A percentile compares a stretch with the other conserved stretches of the same genome.
Conservation (phyloP, 306 rosid genomes). For the barrel medic (Medicago truncatula) region MtrunA17r5.0-ANR NC_053049.1:6581001-6581500, state of each 20-base stretch:
- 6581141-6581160: background rate
- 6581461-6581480: constrained; percentile 22
- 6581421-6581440: constrained; percentile 92
- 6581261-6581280: constrained; percentile 82
- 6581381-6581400: constrained; percentile 78
- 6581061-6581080: constrained; percentile 9
- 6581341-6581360: constrained; percentile 75
- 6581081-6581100: background rate
- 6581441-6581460: constrained; percentile 89
- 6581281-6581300: constrained; percentile 81
- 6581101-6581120: background rate
- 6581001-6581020: background rate
- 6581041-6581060: constrained; percentile 1
- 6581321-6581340: constrained; percentile 61
- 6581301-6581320: constrained; percentile 65
- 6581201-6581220: constrained; percentile 4
- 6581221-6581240: constrained; percentile 19
- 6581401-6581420: constrained; percentile 99
- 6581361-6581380: constrained; percentile 75
- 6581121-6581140: constrained; percentile 5
- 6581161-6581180: background rate
- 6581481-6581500: background rate
- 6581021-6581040: background rate
- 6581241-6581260: constrained; percentile 84
- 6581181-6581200: background rate